phyloP scores from a whole-genome alignment of 2,329 filamentous ascomycete species.

The Myriosclerotinia curreyana region DNA sequence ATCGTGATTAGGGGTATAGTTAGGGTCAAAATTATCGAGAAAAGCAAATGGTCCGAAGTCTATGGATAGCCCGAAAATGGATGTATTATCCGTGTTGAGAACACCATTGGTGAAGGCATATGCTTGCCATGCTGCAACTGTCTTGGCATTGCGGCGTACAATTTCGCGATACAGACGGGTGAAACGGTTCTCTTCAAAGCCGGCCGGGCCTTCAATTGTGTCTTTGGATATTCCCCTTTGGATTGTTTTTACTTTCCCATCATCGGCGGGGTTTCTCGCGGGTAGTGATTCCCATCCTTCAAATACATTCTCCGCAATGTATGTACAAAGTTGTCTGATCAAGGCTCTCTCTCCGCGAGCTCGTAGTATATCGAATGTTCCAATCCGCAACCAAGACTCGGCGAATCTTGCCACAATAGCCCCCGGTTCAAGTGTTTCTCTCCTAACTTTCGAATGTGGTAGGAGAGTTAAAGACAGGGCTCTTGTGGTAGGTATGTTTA shows the following conservation, averaged over 20 bases:
- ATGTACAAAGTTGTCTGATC: conserved; percentile 72
- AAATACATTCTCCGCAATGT: conserved; percentile 84
- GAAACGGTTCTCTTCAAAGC: conserved; percentile 79
- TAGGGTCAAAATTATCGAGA: conserved; percentile 92
- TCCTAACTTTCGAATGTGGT: conserved; percentile 67
- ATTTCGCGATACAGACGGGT: conserved; percentile 84
- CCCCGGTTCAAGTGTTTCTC: conserved; percentile 82
- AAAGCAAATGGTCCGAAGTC: conserved; percentile 98
- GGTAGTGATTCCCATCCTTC: conserved; percentile 84
- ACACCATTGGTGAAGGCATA: conserved; percentile 99
- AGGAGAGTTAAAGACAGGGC: conserved; percentile 79
- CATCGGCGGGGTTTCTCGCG: conserved; percentile 51
- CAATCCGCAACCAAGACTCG: conserved; percentile 84
- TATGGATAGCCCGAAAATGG: conserved; percentile 80
- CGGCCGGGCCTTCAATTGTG: conserved; percentile 63
- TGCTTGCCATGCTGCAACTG: conserved; percentile 91
- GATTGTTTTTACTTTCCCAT: conserved; percentile 44
- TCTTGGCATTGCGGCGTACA: conserved; percentile 77
- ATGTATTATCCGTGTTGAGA: conserved; percentile 96
- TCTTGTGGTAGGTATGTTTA: conserved; percentile 81
- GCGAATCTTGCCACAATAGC: conserved; percentile 92
- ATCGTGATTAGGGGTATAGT: conserved; percentile 96
- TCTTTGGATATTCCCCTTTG: conserved; percentile 51
- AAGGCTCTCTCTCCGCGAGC: conserved; percentile 74
- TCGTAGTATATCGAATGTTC: conserved; percentile 92